A percentile compares a stretch with the other conserved stretches of the same genome.
Evolutionary conservation across 768 basidiomycete species (phyloP).

Genomic region (Boletus reticulatus): DNA sequence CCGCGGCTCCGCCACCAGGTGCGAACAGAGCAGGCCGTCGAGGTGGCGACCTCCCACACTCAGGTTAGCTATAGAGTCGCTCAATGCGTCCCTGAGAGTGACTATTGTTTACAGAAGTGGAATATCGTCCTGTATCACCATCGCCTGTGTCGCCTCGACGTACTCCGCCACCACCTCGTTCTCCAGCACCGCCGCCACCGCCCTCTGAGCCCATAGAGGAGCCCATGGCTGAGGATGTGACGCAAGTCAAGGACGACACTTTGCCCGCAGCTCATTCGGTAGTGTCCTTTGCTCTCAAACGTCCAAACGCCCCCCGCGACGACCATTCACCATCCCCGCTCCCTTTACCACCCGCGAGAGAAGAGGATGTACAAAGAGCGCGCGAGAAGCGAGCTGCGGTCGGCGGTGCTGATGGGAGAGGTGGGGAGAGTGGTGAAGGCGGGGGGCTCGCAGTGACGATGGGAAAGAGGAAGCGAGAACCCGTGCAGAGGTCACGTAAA

Average conservation of each 20-base stretch:
- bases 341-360: conserved; percentile 30
- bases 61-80: conserved; percentile 6
- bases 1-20: conserved; percentile 9
- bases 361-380: conserved; percentile 24
- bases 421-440: neutral
- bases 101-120: conserved; percentile 10
- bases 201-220: conserved; percentile 40
- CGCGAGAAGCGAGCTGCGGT: conserved; percentile 24
- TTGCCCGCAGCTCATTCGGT: conserved; percentile 37
- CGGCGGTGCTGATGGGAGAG: conserved; percentile 6
- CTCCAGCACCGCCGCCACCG: conserved; percentile 26
- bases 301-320: conserved; percentile 46
- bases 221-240: conserved; percentile 2
- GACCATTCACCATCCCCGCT: conserved; percentile 45
- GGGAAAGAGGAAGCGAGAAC: conserved; percentile 39
- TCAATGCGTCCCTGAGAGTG: neutral
- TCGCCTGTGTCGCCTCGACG: conserved; percentile 23
- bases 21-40: conserved; percentile 7
- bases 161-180: conserved; percentile 20
- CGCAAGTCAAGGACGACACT: conserved; percentile 25
- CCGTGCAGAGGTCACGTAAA: conserved; percentile 51
- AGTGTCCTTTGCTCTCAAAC: conserved; percentile 43
- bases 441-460: neutral
- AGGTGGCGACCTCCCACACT: conserved; percentile 3
- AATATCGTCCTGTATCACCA: conserved; percentile 23